These are phyloP conservation scores for Pseudopyricularia cyperi DNA, from an alignment of 2,329 filamentous ascomycete species.

Conservation along the genomic window DNA sequence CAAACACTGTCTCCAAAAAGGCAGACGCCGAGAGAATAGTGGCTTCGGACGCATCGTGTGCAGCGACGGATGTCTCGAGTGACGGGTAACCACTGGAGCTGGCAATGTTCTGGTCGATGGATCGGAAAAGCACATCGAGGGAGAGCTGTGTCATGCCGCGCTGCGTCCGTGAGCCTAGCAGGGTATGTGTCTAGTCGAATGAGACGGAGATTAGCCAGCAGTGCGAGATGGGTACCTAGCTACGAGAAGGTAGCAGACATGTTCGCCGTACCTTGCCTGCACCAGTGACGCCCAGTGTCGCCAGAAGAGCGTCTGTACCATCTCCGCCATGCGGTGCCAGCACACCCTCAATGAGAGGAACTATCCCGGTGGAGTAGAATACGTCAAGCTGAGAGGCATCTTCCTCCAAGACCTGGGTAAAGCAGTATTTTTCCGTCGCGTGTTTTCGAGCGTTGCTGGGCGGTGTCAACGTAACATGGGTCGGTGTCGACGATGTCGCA, in stretches of 20 bases:
- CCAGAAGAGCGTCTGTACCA: constrained; percentile 77
- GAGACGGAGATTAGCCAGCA: constrained; percentile 4
- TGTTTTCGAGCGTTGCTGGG: constrained; percentile 67
- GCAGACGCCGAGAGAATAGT: constrained; percentile 58
- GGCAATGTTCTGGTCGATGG: constrained; percentile 59
- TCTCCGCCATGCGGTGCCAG: constrained; percentile 59
- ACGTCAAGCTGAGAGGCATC: constrained; percentile 72
- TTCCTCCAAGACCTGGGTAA: constrained; percentile 88
- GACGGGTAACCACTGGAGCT: constrained; percentile 43
- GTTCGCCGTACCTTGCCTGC: constrained; percentile 70
- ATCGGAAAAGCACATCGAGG: constrained; percentile 79
- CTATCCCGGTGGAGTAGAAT: constrained; percentile 67
- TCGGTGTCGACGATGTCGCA: constrained; percentile 28
- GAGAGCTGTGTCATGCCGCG: constrained; percentile 85
- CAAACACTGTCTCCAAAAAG: constrained; percentile 70
- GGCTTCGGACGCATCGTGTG: constrained; percentile 71
- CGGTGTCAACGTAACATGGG: constrained; percentile 65
- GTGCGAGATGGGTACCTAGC: neutral
- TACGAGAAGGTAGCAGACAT: neutral
- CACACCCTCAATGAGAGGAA: constrained; percentile 68
- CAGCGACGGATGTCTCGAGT: constrained; percentile 60
- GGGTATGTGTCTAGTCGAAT: constrained; percentile 68
- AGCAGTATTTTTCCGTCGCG: constrained; percentile 85
- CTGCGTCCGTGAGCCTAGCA: constrained; percentile 75
- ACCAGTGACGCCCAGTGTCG: constrained; percentile 86